Evolutionary conservation across 495 filamentous ascomycete genomes (phyloP), one percentile per base, ranked within the genome.

Genomic region (Friedmanniomyces endolithicus): DNA sequence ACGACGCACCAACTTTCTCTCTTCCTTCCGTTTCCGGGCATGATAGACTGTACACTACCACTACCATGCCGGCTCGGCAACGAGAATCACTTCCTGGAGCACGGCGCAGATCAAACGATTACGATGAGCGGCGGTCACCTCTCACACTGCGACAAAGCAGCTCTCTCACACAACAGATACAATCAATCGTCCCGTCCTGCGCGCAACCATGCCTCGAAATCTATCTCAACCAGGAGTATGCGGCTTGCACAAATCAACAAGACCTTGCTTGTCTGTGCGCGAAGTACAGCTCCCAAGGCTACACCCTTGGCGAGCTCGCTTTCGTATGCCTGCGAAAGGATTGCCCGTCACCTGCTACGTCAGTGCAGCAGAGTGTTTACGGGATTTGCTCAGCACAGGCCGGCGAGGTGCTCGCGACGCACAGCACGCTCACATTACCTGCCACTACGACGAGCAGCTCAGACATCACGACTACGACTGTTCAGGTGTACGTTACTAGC

Each of bases 291-390:
- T 40, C 34, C 11, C 29, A 52, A 17, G 62, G 62, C 40, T 61
- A 53, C 55, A 61, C 58, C 11, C 48, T 64, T 14, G 62, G 62
- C 6, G 62, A 64, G 40, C 58, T 57, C 3, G 62, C 55, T 6
- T 53, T 55, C 46, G 46, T 58, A 22, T 64, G 62, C 31, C 44
- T 64, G 22, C 34, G 59, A 22, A 24, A 50, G 23, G 52, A 58
- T 1, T 64, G 62, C 43, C 16, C 49, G 34, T n/a, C 27, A 16
- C n/a, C 46, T 16, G 19, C 44, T 0, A 23, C 25, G n/a, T 12
- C 9, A 0, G 43, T 40, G 17, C 39, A 48, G 17, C 20, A 53
- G 17, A 35, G 23, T n/a, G 37, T 52, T 20, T 64, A 64, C 47
- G 23, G 35, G 19, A 34, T 64, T 17, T 64, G 62, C 40, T 41